Evolutionary conservation across 306 rosid species (phyloP), one percentile per base, ranked within the genome.

Genomic region (Prinsepia uniflora): DNA sequence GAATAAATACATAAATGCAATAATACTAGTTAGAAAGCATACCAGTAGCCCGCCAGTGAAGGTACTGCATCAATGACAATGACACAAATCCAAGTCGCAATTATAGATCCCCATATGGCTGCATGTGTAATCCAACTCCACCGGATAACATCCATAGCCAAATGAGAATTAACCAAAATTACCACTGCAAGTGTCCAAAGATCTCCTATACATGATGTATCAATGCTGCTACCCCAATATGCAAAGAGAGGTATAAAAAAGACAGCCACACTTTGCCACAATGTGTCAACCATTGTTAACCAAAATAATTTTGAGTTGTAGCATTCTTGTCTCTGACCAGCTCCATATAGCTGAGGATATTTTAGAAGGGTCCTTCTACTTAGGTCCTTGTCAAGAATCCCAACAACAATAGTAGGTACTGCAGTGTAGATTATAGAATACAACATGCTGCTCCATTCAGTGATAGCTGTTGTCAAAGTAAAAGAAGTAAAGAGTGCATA

Each of bases 311-410:
- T 79, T 49, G 84, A 76, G 88, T 94, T 94, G 87, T 94, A 94
- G 64, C 91, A 79, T 75, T 94, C 96, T 11, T 89, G 75, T 80
- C 96, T 91, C 56, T 86, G 92, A 36, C 99, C 97, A 12, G 89
- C 91, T 55, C 92, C 91, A 12, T 91, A 94, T 65, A 94, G 99
- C 71, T 89, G 97, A 72, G 99, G 99, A 76, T 72, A 39, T 48
- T 55, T 70, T 60, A 87, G 74, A 65, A 94, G 97, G 55, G 96
- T 89, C 80, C 89, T 79, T 84, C 84, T 86, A 57, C 96, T 86
- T 57, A 94, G 86, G 82, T 94, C 95, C 86, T 94, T 94, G 91
- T 94, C 99, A 65, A 94, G 95, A 79, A 94, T 71, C 64, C 91
- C 99, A 63, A 94, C 99, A 65, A 84, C 78, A 58, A 94, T 89